Conservation (phyloP, 345 rosid species). For the Anastatica hierochuntica region DNA sequence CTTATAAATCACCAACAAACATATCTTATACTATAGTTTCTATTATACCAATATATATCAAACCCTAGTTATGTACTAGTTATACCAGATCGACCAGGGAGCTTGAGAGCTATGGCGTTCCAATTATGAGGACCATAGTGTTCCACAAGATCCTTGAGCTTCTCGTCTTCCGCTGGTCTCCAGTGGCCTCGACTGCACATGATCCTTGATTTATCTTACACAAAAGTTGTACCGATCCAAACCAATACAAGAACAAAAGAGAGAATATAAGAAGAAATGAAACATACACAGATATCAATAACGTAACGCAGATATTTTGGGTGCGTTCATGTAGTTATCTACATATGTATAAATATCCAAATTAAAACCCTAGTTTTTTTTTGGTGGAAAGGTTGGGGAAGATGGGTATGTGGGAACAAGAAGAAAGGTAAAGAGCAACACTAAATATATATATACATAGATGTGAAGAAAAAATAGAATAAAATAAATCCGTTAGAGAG, state of each 20-base stretch:
- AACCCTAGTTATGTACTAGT: constrained; percentile 10
- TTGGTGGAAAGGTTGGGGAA: constrained; percentile 19
- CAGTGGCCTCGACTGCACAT: constrained; percentile 75
- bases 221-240: too few relatives aligned
- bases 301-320: neutral
- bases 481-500: constrained; percentile 46
- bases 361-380: constrained; percentile 13
- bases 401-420: constrained; percentile 29
- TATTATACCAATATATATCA: too few relatives aligned
- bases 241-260: too few relatives aligned
- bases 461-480: neutral
- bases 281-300: too few relatives aligned
- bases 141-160: constrained; percentile 53
- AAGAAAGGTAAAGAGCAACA: constrained; percentile 31
- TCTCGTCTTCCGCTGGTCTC: constrained; percentile 71
- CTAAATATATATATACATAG: neutral
- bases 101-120: constrained; percentile 76
- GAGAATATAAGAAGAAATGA: too few relatives aligned
- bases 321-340: neutral
- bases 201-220: constrained; percentile 9
- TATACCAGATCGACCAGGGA: constrained; percentile 61
- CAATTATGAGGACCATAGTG: constrained; percentile 71
- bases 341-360: neutral
- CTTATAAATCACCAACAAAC: too few relatives aligned
- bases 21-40: too few relatives aligned